Conservation (phyloP, 2,329 filamentous ascomycete genomes). For the Colletotrichum tamarilloi region DNA sequence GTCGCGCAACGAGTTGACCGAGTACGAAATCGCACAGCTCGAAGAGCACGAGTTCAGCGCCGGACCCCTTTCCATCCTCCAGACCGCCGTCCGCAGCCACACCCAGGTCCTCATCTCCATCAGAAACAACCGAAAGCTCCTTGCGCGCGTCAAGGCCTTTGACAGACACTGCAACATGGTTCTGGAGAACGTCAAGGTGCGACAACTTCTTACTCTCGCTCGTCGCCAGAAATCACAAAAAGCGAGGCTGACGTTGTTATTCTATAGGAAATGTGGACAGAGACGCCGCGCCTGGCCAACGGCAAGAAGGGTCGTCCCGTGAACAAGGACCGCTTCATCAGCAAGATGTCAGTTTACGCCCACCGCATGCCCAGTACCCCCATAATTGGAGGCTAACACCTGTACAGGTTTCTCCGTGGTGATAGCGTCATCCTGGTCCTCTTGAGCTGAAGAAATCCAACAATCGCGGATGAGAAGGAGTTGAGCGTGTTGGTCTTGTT, state of each 20-base stretch:
- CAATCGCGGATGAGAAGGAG: constrained; percentile 9
- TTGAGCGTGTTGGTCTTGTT: constrained; percentile 19
- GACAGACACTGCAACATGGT: constrained; percentile 99
- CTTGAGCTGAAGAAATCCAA: constrained; percentile 67
- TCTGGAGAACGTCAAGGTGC: constrained; percentile 80
- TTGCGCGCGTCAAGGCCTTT: constrained; percentile 97
- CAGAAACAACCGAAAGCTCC: constrained; percentile 97
- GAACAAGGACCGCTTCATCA: constrained; percentile 98
- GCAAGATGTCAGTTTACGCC: constrained; percentile 82
- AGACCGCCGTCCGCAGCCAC: constrained; percentile 95
- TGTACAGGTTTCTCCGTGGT: constrained; percentile 80
- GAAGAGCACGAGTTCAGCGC: constrained; percentile 67
- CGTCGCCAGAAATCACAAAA: background rate
- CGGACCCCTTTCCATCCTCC: constrained; percentile 83
- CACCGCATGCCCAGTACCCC: background rate
- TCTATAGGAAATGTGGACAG: constrained; percentile 92
- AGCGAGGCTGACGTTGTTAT: constrained; percentile 4
- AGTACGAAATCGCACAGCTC: constrained; percentile 87
- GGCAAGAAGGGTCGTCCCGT: constrained; percentile 91
- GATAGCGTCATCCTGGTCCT: constrained; percentile 90
- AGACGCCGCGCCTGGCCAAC: constrained; percentile 83
- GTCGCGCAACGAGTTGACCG: constrained; percentile 89
- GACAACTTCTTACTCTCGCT: background rate
- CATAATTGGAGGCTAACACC: background rate
- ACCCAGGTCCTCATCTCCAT: constrained; percentile 97